Percentiles rank a stretch among this genome's conserved stretches.
Evolutionary conservation across 208 protist genomes (phyloP).

Genomic region (Angomonas ambiguus): DNA sequence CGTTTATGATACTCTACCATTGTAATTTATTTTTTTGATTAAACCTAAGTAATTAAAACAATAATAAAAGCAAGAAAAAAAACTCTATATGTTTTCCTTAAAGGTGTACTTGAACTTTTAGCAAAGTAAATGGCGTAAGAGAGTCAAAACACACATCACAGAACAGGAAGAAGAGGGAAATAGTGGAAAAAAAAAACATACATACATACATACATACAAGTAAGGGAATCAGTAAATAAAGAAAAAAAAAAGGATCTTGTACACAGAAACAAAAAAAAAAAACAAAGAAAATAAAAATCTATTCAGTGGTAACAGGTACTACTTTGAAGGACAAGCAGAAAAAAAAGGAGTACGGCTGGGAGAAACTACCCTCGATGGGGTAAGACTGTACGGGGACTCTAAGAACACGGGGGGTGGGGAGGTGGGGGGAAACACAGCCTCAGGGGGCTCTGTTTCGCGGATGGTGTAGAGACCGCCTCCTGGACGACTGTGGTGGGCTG

Average conservation of each 20-base stretch:
- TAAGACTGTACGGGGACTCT: neutral
- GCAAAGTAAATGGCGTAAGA: too few species aligned
- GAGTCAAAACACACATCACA: too few species aligned
- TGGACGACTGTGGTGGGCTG: neutral
- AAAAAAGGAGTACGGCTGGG: neutral
- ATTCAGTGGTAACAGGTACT: neutral
- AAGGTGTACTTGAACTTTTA: too few species aligned
- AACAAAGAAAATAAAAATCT: conserved; percentile 13
- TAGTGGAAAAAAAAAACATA: neutral
- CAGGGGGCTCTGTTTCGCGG: neutral
- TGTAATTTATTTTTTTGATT: too few species aligned
- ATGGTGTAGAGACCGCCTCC: neutral
- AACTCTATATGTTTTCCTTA: too few species aligned
- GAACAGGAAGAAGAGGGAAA: too few species aligned
- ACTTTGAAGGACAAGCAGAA: neutral
- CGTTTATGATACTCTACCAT: neutral
- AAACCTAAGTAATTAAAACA: too few species aligned
- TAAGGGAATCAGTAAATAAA: neutral
- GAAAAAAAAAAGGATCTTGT: neutral
- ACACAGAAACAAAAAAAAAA: conserved; percentile 12
- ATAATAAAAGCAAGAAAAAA: too few species aligned
- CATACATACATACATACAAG: neutral
- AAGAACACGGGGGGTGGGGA: neutral
- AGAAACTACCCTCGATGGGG: neutral
- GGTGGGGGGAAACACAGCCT: neutral